phyloP scores from a whole-genome alignment of 306 rosid genomes.

The Pyrus betulifolia region DNA sequence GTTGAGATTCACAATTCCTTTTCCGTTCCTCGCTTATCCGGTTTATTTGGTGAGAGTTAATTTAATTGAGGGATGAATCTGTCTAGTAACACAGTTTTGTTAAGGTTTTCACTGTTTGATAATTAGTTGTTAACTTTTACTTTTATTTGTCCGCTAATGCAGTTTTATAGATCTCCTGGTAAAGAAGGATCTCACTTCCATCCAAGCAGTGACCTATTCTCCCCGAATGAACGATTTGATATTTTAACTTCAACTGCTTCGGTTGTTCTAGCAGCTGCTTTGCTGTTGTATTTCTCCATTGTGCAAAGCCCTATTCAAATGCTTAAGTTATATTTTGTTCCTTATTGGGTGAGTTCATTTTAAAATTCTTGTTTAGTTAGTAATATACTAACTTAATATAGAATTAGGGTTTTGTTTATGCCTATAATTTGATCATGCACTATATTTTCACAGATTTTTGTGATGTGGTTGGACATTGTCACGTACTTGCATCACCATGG shows the following conservation, averaged over 20 bases:
- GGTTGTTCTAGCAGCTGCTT: slow-evolving; percentile 45
- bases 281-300: slow-evolving; percentile 34
- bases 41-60: slow-evolving; percentile 54
- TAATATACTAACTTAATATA: too few species aligned
- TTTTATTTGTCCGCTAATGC: slow-evolving; percentile 1
- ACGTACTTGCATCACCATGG: slow-evolving; percentile 90
- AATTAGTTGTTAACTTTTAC: background rate
- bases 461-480: slow-evolving; percentile 83
- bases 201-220: slow-evolving; percentile 61
- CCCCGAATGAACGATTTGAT: slow-evolving; percentile 43
- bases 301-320: slow-evolving; percentile 38
- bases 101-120: background rate
- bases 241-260: slow-evolving; percentile 58
- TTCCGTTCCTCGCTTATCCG: slow-evolving; percentile 69
- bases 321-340: slow-evolving; percentile 57
- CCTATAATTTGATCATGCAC: background rate
- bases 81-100: background rate
- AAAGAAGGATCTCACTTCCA: slow-evolving; percentile 77
- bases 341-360: slow-evolving; percentile 51
- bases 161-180: slow-evolving; percentile 85
- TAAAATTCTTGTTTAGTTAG: background rate
- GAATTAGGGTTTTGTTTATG: background rate
- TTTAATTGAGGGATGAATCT: background rate
- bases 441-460: slow-evolving; percentile 33
- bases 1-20: slow-evolving; percentile 69